A percentile compares a stretch with the other conserved stretches of the same genome.
phyloP scores from a whole-genome alignment of 352 stramenopile species.

The Globisporangium acanthophoron region DNA sequence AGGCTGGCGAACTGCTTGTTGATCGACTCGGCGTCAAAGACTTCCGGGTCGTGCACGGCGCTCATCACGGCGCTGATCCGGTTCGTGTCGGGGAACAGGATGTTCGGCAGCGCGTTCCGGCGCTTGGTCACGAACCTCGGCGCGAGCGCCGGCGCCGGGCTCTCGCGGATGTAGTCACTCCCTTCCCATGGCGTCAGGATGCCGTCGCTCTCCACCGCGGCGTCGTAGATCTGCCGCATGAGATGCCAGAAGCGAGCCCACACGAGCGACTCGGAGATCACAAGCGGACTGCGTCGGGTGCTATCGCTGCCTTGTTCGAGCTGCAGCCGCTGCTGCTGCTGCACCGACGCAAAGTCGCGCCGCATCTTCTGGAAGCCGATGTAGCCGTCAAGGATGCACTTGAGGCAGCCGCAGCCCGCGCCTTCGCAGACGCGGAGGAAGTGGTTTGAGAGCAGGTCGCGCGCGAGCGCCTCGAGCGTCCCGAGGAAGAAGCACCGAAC shows the following conservation, averaged over 20 bases:
- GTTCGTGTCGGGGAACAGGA: constrained; percentile 62
- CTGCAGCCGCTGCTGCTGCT: constrained; percentile 13
- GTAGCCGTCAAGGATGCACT: constrained; percentile 80
- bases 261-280: constrained; percentile 54
- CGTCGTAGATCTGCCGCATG: constrained; percentile 74
- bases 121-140: constrained; percentile 36
- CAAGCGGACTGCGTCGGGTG: constrained; percentile 16
- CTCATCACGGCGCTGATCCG: constrained; percentile 58
- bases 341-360: constrained; percentile 24
- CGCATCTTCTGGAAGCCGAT: constrained; percentile 77
- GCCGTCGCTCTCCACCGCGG: constrained; percentile 53
- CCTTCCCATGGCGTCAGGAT: constrained; percentile 56
- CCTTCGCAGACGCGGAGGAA: constrained; percentile 66
- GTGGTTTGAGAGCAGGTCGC: constrained; percentile 41
- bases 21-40: constrained; percentile 51
- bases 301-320: background rate
- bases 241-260: constrained; percentile 81
- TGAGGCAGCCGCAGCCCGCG: constrained; percentile 71
- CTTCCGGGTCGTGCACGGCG: constrained; percentile 32
- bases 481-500: constrained; percentile 63
- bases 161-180: constrained; percentile 22
- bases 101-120: constrained; percentile 51
- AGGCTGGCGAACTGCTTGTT: constrained; percentile 36
- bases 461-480: constrained; percentile 51
- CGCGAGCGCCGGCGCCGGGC: constrained; percentile 27